Evolutionary conservation across 371 early-diverging fungal species (phyloP).

Genomic region (Rhizomucor miehei): DNA sequence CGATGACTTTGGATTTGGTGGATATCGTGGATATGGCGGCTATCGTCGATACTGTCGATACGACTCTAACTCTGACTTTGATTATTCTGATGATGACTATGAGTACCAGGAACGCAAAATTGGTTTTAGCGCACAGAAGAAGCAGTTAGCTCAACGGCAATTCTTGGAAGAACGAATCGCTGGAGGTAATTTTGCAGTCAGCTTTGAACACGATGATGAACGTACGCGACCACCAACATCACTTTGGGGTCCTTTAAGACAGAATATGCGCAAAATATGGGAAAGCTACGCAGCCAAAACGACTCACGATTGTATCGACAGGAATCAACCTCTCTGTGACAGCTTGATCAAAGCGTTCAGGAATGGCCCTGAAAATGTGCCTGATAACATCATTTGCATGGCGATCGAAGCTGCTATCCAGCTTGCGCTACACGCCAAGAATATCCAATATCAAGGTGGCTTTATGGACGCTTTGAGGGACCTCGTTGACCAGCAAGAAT

Average conservation of each 20-base stretch:
- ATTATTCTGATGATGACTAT: too few species aligned
- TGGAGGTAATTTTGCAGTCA: neutral
- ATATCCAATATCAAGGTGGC: neutral
- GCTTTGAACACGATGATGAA: neutral
- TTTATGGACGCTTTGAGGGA: neutral
- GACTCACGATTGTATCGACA: neutral
- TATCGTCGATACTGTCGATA: too few species aligned
- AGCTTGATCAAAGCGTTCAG: neutral
- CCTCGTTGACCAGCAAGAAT: neutral
- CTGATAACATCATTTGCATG: neutral
- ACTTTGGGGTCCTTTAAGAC: neutral
- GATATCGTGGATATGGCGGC: too few species aligned
- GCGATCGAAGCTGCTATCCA: neutral
- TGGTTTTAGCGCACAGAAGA: neutral
- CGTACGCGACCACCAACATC: neutral
- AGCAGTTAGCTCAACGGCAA: neutral
- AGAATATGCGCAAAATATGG: neutral
- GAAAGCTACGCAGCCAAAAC: neutral
- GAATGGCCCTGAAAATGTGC: neutral
- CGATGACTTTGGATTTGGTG: too few species aligned
- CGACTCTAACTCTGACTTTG: too few species aligned
- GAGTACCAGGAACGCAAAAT: too few species aligned
- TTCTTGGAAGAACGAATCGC: neutral
- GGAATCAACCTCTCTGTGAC: neutral
- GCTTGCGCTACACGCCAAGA: neutral